Base-by-base conservation (phyloP, 1,139 yeast species). In the Pichia sp. region DNA sequence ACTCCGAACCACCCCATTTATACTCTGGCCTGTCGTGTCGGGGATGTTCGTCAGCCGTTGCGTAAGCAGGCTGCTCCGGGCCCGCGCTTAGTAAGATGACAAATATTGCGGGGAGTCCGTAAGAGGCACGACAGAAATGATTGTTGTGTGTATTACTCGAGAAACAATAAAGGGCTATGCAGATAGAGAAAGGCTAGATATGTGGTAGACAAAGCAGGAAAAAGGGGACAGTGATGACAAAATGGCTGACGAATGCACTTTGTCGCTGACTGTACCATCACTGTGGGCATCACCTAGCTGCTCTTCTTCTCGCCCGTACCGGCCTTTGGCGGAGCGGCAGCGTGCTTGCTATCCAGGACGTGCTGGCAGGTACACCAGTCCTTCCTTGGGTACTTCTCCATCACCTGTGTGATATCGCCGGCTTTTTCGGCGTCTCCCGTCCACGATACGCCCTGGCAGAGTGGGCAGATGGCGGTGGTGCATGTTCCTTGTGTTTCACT, bases 301-400 rank as follows among this genome's bases (percentile, higher is more conserved):
- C 19, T 16, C 21, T 28, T 41, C 31, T 42, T 44, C 13, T 51
- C 55, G 10, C 70, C 70, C 1, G 69, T 65, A 19, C 70, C 70
- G 4, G 70, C 68, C 50, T 58, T 60, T 30, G 70, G 70, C 40
- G 70, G 70, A 51, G 49, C 65, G 12, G 58, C 56, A 3, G 53
- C 51, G 43, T 60, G 58, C n/a, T 58, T 59, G 7, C 59, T 62
- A 13, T 68, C 73, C 50, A 70, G 71, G 5, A 64, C 67, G 50
- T 65, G 69, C 49, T 59, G 55, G 53, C 70, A 66, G 40, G 55
- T 81, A 75, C 56, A 79, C 83, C 66, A 76, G 71, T 52, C 58
- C 8, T 71, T 75, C 16, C 74, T 80, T 8, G 63, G 68, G 22
- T 72, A 69, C 46, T 55, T 56, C 41, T 66, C 67, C 76, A 74